Conservation (phyloP, 1,284 basidiomycete species). For the Mycena sp. region DNA sequence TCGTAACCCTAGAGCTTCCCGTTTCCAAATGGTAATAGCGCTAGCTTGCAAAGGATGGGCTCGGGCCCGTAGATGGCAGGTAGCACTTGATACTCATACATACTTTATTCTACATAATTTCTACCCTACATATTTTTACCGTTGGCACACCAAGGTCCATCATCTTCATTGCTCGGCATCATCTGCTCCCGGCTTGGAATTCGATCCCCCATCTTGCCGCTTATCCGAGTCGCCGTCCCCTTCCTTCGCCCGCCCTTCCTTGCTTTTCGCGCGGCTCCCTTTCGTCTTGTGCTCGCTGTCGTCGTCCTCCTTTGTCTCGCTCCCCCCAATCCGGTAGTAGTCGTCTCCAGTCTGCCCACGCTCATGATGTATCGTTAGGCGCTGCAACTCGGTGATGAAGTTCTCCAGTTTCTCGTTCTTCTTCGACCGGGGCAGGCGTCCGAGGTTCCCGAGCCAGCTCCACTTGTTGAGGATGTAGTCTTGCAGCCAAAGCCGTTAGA, state of each 20-base stretch:
- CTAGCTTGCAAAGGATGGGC: no score
- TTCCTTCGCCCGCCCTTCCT: constrained; percentile 12
- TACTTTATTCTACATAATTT: no score
- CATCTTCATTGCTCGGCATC: no score
- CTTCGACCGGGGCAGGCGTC: constrained; percentile 14
- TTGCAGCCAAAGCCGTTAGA: no score
- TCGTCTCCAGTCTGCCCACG: constrained; percentile 10
- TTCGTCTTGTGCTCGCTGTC: constrained; percentile 16
- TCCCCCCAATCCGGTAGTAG: constrained; percentile 17
- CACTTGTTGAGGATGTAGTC: constrained; percentile 17
- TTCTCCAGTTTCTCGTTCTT: constrained; percentile 19
- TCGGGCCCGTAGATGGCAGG: no score
- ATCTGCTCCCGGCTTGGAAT: no score
- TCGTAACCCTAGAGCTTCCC: no score
- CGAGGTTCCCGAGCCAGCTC: constrained; percentile 13
- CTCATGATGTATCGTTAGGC: constrained; percentile 19
- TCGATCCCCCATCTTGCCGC: no score
- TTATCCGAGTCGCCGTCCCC: background rate
- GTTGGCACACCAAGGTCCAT: no score
- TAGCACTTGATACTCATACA: no score
- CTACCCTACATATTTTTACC: no score
- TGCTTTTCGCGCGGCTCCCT: background rate
- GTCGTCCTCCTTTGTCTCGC: constrained; percentile 17
- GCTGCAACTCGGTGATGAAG: constrained; percentile 14
- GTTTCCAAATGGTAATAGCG: no score